Conservation (phyloP, 2,329 filamentous ascomycete species). For the Paecilomyces variotii region DNA sequence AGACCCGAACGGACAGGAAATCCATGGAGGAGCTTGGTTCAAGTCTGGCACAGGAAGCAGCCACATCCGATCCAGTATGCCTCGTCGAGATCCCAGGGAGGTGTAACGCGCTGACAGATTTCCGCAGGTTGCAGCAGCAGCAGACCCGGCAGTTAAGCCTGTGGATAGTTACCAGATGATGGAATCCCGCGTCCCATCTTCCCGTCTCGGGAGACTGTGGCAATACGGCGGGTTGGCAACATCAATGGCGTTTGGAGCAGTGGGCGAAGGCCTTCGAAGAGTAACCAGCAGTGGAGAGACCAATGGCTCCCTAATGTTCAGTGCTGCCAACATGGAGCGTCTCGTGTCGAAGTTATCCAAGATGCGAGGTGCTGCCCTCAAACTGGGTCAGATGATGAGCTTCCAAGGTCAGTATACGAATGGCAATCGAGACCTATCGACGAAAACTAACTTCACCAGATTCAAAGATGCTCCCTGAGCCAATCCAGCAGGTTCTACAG, state of each 20-base stretch:
- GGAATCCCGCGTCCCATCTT: conserved; percentile 85
- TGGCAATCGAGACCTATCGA: not conserved
- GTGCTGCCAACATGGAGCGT: conserved; percentile 82
- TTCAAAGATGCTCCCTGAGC: conserved; percentile 80
- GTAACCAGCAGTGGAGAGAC: conserved; percentile 58
- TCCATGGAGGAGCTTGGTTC: conserved; percentile 41
- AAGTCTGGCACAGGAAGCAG: conserved; percentile 20
- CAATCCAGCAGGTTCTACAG: conserved; percentile 83
- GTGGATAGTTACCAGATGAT: conserved; percentile 57
- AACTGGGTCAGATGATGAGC: conserved; percentile 95
- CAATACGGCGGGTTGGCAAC: conserved; percentile 90
- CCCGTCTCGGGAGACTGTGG: conserved; percentile 79
- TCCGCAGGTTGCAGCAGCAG: conserved; percentile 18
- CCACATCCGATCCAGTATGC: conserved; percentile 1
- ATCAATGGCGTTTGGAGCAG: conserved; percentile 88
- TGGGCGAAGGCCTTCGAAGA: conserved; percentile 75
- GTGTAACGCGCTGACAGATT: conserved; percentile 3
- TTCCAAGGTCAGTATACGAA: conserved; percentile 58
- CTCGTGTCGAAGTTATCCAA: conserved; percentile 86
- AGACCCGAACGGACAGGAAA: conserved; percentile 16
- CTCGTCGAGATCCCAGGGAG: not conserved
- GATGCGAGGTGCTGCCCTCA: conserved; percentile 95
- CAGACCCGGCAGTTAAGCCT: conserved; percentile 13
- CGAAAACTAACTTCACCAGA: conserved; percentile 43
- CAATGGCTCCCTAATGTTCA: conserved; percentile 75